These are phyloP conservation scores for Termitomyces sp. DNA, from an alignment of 768 basidiomycete genomes.

Conservation along the genomic window DNA sequence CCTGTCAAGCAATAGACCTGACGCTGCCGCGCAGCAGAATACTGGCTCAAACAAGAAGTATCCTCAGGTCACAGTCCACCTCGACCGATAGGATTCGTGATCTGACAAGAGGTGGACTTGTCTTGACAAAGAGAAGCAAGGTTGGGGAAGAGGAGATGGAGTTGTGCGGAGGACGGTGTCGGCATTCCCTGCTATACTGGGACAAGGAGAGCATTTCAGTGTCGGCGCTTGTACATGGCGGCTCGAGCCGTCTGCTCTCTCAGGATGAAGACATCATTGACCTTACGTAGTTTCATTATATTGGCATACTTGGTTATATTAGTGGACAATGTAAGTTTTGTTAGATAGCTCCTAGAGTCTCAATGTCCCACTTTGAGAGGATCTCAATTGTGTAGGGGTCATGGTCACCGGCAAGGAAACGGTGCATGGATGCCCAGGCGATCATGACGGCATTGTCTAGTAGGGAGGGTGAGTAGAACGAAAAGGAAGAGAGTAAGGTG, in stretches of 20 bases:
- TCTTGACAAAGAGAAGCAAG: constrained; percentile 29
- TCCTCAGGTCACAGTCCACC: constrained; percentile 1
- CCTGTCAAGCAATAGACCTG: constrained; percentile 15
- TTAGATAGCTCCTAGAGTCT: constrained; percentile 36
- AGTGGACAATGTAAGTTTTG: neutral
- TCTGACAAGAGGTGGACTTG: constrained; percentile 56
- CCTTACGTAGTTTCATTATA: constrained; percentile 5
- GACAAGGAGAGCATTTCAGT: neutral
- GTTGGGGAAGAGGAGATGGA: no score
- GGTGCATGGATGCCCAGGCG: constrained; percentile 85
- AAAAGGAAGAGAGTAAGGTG: neutral
- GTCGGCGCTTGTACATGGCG: neutral
- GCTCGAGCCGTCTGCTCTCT: constrained; percentile 7
- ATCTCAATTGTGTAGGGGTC: constrained; percentile 62
- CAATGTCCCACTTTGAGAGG: constrained; percentile 77
- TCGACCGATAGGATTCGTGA: constrained; percentile 24
- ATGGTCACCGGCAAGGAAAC: constrained; percentile 61
- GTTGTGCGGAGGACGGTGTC: neutral
- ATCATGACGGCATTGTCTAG: constrained; percentile 97
- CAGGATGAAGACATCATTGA: constrained; percentile 9
- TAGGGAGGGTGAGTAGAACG: constrained; percentile 23
- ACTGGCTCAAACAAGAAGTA: neutral
- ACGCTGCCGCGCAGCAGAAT: constrained; percentile 20
- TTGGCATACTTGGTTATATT: neutral
- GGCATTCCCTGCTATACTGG: constrained; percentile 3